Evolutionary conservation across 202 grass and related monocot genomes (phyloP).

Genomic region (Sporobolus alterniflorus): DNA sequence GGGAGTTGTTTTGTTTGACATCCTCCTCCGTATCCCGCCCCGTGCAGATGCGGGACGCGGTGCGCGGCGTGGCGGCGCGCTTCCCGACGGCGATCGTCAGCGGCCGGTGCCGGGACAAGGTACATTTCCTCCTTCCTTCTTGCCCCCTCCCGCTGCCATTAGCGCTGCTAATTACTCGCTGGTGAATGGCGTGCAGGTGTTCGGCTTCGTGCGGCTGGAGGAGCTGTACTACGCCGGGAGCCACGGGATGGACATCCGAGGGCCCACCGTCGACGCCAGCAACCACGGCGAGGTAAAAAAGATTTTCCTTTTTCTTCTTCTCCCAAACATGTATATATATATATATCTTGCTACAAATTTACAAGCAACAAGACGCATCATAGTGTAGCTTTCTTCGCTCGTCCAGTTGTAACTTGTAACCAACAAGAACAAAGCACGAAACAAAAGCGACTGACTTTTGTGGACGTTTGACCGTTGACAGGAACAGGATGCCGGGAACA

Average conservation of each 20-base stretch:
- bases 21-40: too few relatives aligned
- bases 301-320: background rate
- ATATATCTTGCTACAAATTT: too few relatives aligned
- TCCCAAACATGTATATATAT: too few relatives aligned
- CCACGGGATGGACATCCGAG: conserved; percentile 95
- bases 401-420: background rate
- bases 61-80: conserved; percentile 55
- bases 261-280: conserved; percentile 50
- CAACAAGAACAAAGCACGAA: too few relatives aligned
- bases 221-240: conserved; percentile 94
- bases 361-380: too few relatives aligned
- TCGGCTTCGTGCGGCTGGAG: conserved; percentile 59
- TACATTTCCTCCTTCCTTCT: background rate
- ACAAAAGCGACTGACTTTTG: too few relatives aligned
- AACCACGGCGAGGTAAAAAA: conserved; percentile 37
- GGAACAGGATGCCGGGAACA: background rate
- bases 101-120: conserved; percentile 70
- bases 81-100: conserved; percentile 86
- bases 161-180: too few relatives aligned
- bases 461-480: background rate
- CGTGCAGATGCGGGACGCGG: conserved; percentile 68
- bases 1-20: too few relatives aligned
- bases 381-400: too few relatives aligned
- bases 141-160: background rate
- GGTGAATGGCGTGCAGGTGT: conserved; percentile 46